Evolutionary conservation across 768 basidiomycete genomes (phyloP).

Genomic region (Leccinum subgranulosum): DNA sequence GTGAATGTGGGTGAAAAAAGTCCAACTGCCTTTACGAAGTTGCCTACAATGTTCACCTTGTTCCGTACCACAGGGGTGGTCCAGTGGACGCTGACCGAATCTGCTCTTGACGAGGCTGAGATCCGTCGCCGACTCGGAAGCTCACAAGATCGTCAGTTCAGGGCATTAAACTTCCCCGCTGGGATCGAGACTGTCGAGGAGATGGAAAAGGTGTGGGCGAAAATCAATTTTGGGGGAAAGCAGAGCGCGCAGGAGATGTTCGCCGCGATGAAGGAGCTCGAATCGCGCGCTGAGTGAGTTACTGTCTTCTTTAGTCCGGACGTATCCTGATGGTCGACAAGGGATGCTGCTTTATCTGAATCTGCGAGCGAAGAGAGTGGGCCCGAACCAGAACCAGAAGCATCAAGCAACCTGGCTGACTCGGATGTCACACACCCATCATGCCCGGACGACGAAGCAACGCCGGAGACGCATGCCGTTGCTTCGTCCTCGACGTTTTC

Average conservation of each 20-base stretch:
- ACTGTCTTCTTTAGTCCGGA: too few relatives aligned
- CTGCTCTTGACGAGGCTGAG: slow-evolving; percentile 29
- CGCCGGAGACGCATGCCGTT: not conserved
- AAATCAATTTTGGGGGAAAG: slow-evolving; percentile 27
- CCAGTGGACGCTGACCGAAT: slow-evolving; percentile 52
- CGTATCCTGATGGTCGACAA: not conserved
- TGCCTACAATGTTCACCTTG: not conserved
- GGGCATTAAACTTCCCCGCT: slow-evolving; percentile 46
- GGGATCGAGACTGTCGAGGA: slow-evolving; percentile 34
- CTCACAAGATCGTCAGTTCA: slow-evolving; percentile 43
- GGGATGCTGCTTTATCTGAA: not conserved
- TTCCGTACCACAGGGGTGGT: slow-evolving; percentile 49
- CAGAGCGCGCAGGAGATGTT: slow-evolving; percentile 1
- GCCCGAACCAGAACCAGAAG: not conserved
- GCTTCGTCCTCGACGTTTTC: not conserved
- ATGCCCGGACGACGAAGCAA: not conserved
- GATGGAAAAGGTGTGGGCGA: slow-evolving; percentile 32
- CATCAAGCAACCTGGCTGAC: not conserved
- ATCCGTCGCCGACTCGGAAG: slow-evolving; percentile 36
- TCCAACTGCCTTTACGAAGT: not conserved
- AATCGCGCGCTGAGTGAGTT: slow-evolving; percentile 5
- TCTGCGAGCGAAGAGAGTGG: not conserved
- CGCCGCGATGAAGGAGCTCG: not conserved
- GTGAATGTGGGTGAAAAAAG: slow-evolving; percentile 14
- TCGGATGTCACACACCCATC: not conserved